These are phyloP conservation scores for Neofusicoccum ribis DNA, from an alignment of 2,329 filamentous ascomycete species.

Conservation along the genomic window DNA sequence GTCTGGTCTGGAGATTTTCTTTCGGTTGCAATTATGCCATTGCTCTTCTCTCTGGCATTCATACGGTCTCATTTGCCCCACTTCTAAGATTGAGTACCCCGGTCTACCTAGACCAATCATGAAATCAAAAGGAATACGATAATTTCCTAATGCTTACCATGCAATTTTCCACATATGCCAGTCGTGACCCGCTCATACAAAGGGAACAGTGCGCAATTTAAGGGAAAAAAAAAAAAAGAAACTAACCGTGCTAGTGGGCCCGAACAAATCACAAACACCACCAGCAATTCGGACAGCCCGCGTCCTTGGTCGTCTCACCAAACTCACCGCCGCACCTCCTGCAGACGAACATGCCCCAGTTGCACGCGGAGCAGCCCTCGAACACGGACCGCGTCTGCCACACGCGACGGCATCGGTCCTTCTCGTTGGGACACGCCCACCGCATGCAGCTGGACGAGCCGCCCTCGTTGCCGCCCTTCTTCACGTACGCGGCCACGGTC, in stretches of 20 bases:
- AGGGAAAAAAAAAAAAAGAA: too few relatives aligned
- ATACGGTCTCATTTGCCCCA: neutral
- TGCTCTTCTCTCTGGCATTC: neutral
- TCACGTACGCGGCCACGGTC: neutral
- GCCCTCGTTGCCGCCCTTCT: too few relatives aligned
- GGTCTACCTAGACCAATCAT: neutral
- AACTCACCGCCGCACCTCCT: neutral
- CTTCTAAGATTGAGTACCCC: conserved; percentile 8
- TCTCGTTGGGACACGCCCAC: too few relatives aligned
- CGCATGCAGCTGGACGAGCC: too few relatives aligned
- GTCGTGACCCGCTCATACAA: neutral
- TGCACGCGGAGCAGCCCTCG: too few relatives aligned
- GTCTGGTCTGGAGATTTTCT: neutral
- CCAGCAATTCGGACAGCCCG: neutral
- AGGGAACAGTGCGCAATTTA: neutral
- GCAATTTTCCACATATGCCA: too few relatives aligned
- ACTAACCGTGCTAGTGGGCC: too few relatives aligned
- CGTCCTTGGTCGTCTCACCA: neutral
- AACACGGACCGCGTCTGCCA: too few relatives aligned
- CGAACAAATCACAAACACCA: neutral
- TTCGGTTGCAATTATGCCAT: neutral
- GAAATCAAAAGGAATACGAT: neutral
- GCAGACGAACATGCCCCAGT: too few relatives aligned
- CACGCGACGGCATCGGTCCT: too few relatives aligned
- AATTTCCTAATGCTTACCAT: neutral